A percentile compares a stretch with the other conserved stretches of the same genome.
phyloP scores from a whole-genome alignment of 805 yeast genomes.

The Myxozyma neotropica region DNA sequence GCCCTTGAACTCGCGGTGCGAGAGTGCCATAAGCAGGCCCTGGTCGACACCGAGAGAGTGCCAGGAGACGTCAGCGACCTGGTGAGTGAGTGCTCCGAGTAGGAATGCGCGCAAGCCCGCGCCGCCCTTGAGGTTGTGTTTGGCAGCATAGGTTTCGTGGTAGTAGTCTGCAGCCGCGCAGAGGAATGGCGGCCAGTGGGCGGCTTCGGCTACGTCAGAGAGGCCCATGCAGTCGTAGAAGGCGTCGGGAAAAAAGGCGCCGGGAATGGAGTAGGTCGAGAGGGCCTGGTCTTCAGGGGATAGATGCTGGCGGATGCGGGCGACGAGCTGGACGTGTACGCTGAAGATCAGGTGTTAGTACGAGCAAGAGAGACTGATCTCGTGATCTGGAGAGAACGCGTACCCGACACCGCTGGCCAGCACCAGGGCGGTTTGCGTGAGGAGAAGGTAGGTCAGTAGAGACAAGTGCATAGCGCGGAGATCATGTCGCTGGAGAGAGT shows the following conservation, averaged over 20 bases:
- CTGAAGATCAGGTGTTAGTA: constrained; percentile 13
- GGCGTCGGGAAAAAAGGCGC: constrained; percentile 71
- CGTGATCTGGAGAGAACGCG: not conserved
- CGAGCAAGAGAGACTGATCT: not conserved
- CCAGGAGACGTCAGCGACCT: constrained; percentile 67
- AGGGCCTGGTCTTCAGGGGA: constrained; percentile 44
- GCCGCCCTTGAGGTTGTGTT: constrained; percentile 37
- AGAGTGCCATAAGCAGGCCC: constrained; percentile 57
- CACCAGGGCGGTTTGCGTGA: not conserved
- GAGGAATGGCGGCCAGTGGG: constrained; percentile 74
- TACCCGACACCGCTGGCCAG: constrained; percentile 20
- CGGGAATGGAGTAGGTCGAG: constrained; percentile 50
- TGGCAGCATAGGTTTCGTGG: constrained; percentile 40
- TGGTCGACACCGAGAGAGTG: constrained; percentile 59
- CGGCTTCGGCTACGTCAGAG: constrained; percentile 58
- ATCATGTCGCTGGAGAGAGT: not conserved
- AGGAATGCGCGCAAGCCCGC: constrained; percentile 55
- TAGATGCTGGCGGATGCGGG: constrained; percentile 41
- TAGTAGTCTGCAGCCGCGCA: constrained; percentile 51
- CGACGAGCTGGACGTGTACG: constrained; percentile 46
- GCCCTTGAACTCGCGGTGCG: constrained; percentile 58
- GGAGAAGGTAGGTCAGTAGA: not conserved
- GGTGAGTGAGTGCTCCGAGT: constrained; percentile 63
- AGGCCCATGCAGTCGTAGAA: constrained; percentile 61
- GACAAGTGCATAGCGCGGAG: not conserved